These are phyloP conservation scores for Lentinula raphanica DNA, from an alignment of 768 basidiomycete species.

Conservation along the genomic window DNA sequence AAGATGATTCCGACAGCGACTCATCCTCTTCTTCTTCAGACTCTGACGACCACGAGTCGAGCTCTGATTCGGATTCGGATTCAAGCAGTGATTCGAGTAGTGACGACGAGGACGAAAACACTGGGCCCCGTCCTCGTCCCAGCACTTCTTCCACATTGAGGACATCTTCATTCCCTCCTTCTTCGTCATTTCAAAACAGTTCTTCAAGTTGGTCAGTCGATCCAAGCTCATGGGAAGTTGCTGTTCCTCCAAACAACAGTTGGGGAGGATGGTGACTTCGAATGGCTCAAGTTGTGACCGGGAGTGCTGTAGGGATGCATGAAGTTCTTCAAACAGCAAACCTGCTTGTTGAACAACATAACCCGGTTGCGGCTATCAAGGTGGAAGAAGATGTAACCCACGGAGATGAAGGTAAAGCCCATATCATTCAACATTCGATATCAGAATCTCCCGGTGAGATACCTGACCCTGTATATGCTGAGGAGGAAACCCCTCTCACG, in stretches of 20 bases:
- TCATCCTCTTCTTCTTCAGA: conserved; percentile 5
- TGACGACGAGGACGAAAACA: conserved; percentile 9
- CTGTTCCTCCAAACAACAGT: background rate
- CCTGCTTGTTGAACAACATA: background rate
- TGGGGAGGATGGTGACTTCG: background rate
- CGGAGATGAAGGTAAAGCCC: background rate
- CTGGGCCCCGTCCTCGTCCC: background rate
- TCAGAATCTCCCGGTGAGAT: background rate
- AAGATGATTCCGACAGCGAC: conserved; percentile 1
- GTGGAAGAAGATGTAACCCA: background rate
- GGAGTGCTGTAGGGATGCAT: background rate
- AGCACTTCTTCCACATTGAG: background rate
- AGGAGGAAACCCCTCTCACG: background rate
- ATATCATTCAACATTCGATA: background rate
- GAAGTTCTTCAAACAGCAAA: background rate
- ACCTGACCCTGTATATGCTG: background rate
- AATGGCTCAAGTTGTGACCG: background rate
- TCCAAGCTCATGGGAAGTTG: background rate
- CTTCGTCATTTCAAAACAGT: background rate
- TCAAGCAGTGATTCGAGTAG: background rate
- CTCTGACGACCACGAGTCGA: no score
- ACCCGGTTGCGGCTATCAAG: background rate
- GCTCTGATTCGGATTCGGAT: no score
- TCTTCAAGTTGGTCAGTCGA: background rate
- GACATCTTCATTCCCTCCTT: background rate